These are phyloP conservation scores for Skeletonema marinoi DNA, from an alignment of 108 stramenopile species.

Conservation along the genomic window DNA sequence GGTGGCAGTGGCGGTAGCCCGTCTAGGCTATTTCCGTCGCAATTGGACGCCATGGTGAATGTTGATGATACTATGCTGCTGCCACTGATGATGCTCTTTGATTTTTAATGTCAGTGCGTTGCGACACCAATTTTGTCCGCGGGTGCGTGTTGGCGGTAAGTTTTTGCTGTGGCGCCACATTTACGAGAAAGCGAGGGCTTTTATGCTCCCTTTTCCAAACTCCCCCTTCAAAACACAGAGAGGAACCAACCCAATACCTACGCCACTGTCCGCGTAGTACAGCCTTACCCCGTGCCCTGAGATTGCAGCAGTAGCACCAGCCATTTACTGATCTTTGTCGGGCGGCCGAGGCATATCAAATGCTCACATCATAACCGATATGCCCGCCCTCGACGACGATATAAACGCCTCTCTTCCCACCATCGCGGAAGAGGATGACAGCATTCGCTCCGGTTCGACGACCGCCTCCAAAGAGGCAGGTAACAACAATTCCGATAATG, in stretches of 20 bases:
- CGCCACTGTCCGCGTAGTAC: no score
- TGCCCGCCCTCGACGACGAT: constrained; percentile 1
- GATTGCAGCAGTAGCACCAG: no score
- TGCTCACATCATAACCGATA: neutral
- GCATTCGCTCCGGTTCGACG: constrained; percentile 14
- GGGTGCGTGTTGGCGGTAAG: no score
- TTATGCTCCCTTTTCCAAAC: no score
- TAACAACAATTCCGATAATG: neutral
- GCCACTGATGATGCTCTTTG: no score
- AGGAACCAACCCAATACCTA: no score
- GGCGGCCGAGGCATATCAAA: neutral
- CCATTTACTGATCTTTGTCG: neutral
- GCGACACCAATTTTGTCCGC: no score
- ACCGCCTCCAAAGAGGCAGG: neutral
- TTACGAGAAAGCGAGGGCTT: no score
- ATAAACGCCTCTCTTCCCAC: constrained; percentile 20
- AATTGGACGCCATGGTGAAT: neutral
- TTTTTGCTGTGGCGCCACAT: no score
- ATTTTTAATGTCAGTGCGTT: no score
- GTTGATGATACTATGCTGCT: neutral
- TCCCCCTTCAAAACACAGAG: no score
- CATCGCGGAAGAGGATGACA: constrained; percentile 46
- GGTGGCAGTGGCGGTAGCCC: constrained; percentile 2
- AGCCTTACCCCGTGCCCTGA: no score
- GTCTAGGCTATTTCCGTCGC: neutral